Evolutionary conservation across 495 filamentous ascomycete species (phyloP).

Genomic region (Lophium mytilinum): DNA sequence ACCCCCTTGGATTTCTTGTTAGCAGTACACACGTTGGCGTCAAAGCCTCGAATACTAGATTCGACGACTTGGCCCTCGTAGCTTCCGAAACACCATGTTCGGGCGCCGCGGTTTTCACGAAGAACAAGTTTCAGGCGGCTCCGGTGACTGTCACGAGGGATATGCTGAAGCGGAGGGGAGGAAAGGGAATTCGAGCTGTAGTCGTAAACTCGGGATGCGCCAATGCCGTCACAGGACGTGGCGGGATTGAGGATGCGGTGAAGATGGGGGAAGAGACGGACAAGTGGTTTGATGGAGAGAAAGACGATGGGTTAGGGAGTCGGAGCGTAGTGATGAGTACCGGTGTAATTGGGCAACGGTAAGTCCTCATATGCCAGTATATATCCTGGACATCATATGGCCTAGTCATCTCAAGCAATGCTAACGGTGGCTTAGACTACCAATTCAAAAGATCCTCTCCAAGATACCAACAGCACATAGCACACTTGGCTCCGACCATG

Average conservation of each 20-base stretch:
- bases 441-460: conserved; percentile 80
- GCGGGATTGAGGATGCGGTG: conserved; percentile 79
- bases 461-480: conserved; percentile 69
- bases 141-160: conserved; percentile 77
- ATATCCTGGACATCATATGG: neutral
- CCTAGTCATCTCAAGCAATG: neutral
- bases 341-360: conserved; percentile 94
- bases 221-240: conserved; percentile 93
- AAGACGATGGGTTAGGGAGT: conserved; percentile 50
- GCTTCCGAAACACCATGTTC: conserved; percentile 80
- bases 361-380: conserved; percentile 5
- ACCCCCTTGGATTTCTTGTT: conserved; percentile 82
- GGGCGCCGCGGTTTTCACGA: conserved; percentile 93
- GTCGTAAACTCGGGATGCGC: conserved; percentile 95
- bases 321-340: conserved; percentile 93
- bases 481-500: conserved; percentile 63
- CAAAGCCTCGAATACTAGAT: conserved; percentile 80
- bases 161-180: conserved; percentile 56
- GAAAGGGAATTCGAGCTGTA: conserved; percentile 67
- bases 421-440: conserved; percentile 47
- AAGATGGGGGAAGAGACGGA: conserved; percentile 77
- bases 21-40: conserved; percentile 88
- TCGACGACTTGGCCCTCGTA: conserved; percentile 83
- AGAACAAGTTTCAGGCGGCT: conserved; percentile 96
- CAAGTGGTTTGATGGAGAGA: conserved; percentile 42